Conservation (phyloP, 2,329 filamentous ascomycete genomes). For the Phialophora macrospora region DNA sequence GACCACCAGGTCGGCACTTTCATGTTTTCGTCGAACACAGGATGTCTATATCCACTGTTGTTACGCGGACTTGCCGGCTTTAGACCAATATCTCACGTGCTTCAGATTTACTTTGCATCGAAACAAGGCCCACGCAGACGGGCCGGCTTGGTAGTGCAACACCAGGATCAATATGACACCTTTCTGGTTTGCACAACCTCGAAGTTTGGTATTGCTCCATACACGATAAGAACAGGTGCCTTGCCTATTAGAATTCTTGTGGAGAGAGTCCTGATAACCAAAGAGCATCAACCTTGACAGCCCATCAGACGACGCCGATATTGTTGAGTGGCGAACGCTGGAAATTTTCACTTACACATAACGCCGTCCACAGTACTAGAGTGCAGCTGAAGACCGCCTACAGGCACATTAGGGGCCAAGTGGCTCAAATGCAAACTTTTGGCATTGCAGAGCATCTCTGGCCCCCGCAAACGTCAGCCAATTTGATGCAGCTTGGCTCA, state of each 20-base stretch:
- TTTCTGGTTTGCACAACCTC: not conserved
- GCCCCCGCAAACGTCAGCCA: not conserved
- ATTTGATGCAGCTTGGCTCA: not conserved
- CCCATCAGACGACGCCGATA: not conserved
- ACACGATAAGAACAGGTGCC: not conserved
- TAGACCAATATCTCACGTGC: not conserved
- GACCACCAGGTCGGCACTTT: not conserved
- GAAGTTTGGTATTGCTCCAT: not conserved
- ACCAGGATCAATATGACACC: not conserved
- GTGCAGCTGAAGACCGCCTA: not conserved
- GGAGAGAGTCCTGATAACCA: not conserved
- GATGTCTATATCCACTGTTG: not conserved
- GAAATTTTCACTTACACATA: not conserved
- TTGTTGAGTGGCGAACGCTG: not conserved
- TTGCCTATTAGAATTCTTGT: not conserved
- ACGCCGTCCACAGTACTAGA: not conserved
- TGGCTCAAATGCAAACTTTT: not conserved
- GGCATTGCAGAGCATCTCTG: not conserved
- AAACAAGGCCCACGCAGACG: not conserved
- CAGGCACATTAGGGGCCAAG: not conserved
- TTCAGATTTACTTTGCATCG: not conserved
- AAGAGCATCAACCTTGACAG: not conserved
- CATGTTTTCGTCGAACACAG: not conserved
- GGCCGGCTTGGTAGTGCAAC: not conserved
- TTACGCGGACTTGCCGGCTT: not conserved